phyloP scores from a whole-genome alignment of 169 alveolate species.

The Cryptosporidium xiaoi region DNA sequence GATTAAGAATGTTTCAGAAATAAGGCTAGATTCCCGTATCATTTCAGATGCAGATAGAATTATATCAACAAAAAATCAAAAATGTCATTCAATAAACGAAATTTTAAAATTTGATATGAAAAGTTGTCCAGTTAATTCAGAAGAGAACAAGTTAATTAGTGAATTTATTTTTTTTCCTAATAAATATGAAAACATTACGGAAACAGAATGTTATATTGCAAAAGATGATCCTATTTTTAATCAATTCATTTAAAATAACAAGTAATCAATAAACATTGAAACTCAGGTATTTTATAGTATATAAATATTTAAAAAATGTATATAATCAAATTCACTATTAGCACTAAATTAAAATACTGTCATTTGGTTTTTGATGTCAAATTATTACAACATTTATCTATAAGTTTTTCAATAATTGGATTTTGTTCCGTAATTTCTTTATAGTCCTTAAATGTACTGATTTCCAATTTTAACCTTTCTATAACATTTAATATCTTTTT shows the following conservation, averaged over 20 bases:
- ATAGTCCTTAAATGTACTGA: slow-evolving; percentile 11
- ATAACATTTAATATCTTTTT: background rate
- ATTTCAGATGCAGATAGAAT: slow-evolving; percentile 56
- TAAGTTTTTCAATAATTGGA: slow-evolving; percentile 23
- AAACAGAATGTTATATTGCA: too few species aligned
- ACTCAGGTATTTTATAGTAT: too few species aligned
- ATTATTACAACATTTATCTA: slow-evolving; percentile 2
- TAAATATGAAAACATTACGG: too few species aligned
- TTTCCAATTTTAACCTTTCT: background rate
- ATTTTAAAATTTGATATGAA: background rate
- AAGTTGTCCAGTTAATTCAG: background rate
- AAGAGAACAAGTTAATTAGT: background rate
- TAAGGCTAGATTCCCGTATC: slow-evolving; percentile 12
- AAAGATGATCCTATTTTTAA: too few species aligned
- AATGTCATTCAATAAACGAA: background rate
- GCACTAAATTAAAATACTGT: too few species aligned
- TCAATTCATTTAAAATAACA: too few species aligned
- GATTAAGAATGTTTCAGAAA: slow-evolving; percentile 16
- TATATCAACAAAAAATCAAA: background rate
- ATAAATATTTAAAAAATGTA: too few species aligned
- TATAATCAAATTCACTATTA: too few species aligned
- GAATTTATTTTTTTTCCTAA: background rate
- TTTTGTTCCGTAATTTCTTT: background rate
- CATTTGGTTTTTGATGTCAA: background rate
- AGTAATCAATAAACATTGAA: too few species aligned